These are phyloP conservation scores for Chamaecrista fasciculata DNA, from an alignment of 306 rosid species.

Conservation along the genomic window DNA sequence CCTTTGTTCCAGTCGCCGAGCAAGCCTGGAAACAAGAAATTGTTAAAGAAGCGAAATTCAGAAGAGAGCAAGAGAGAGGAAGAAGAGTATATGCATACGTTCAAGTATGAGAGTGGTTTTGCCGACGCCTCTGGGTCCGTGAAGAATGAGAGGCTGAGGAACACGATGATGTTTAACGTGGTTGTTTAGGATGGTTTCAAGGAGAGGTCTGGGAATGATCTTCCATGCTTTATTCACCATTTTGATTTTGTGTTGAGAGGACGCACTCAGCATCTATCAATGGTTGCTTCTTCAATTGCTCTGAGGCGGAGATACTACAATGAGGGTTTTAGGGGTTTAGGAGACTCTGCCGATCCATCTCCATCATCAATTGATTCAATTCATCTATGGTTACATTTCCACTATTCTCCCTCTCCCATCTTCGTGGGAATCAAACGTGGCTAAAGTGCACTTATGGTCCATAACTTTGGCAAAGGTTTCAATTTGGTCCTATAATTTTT, in stretches of 20 bases:
- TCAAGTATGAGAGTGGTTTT: conserved; percentile 87
- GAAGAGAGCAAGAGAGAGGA: not conserved
- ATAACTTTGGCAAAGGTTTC: too few relatives aligned
- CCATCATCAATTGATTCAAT: too few relatives aligned
- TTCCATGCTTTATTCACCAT: conserved; percentile 81
- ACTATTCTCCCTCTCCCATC: not conserved
- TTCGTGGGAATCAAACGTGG: too few relatives aligned
- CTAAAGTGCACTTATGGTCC: too few relatives aligned
- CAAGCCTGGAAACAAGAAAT: conserved; percentile 46
- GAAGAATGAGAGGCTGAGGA: conserved; percentile 76
- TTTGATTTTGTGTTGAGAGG: not conserved
- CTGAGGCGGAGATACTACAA: conserved; percentile 20
- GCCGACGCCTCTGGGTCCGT: conserved; percentile 94
- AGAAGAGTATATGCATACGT: conserved; percentile 52
- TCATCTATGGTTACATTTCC: not conserved
- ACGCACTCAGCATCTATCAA: conserved; percentile 4
- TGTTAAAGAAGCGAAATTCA: not conserved
- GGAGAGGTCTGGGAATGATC: conserved; percentile 73
- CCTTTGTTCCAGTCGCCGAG: conserved; percentile 75
- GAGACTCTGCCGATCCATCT: not conserved
- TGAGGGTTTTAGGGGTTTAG: conserved; percentile 49
- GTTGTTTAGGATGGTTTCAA: conserved; percentile 84
- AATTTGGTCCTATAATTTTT: too few relatives aligned
- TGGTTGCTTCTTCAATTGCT: too few relatives aligned
- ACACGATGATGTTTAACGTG: conserved; percentile 91